phyloP scores from a whole-genome alignment of 495 filamentous ascomycete genomes.

The Penicillium parvum region DNA sequence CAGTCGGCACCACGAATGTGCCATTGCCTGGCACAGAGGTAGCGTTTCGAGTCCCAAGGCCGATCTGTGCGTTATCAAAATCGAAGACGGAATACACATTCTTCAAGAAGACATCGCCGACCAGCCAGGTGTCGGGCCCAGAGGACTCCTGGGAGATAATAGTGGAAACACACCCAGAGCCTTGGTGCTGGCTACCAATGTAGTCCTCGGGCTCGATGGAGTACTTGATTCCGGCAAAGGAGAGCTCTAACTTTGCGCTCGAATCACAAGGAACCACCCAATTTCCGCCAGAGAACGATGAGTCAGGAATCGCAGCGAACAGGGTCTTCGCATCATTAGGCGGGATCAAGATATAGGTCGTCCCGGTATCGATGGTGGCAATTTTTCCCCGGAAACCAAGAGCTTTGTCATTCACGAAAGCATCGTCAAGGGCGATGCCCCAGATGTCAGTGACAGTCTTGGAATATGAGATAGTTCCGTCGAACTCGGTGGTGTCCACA shows the following conservation, averaged over 20 bases:
- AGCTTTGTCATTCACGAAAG: slow-evolving; percentile 51
- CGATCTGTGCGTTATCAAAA: slow-evolving; percentile 47
- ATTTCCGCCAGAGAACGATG: slow-evolving; percentile 46
- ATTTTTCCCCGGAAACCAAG: slow-evolving; percentile 46
- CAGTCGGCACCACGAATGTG: slow-evolving; percentile 11
- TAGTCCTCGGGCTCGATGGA: slow-evolving; percentile 65
- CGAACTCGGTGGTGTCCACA: slow-evolving; percentile 59
- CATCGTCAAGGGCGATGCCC: slow-evolving; percentile 65
- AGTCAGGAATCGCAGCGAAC: slow-evolving; percentile 61
- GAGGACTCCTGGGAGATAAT: slow-evolving; percentile 50
- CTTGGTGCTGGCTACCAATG: slow-evolving; percentile 44
- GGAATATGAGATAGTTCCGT: slow-evolving; percentile 62
- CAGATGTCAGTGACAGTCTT: slow-evolving; percentile 48
- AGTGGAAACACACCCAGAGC: slow-evolving; percentile 61
- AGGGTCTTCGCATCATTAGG: slow-evolving; percentile 57
- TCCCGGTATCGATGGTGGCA: slow-evolving; percentile 78
- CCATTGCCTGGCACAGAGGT: slow-evolving; percentile 12
- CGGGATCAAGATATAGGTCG: slow-evolving; percentile 68
- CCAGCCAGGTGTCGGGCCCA: slow-evolving; percentile 58
- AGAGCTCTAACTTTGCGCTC: slow-evolving; percentile 47
- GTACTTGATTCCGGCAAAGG: slow-evolving; percentile 57
- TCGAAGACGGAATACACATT: slow-evolving; percentile 90
- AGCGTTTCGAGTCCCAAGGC: slow-evolving; percentile 29
- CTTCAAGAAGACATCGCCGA: slow-evolving; percentile 82
- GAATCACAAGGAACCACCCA: slow-evolving; percentile 68